These are phyloP conservation scores for Tubosaeta brunneosetosa DNA, from an alignment of 768 basidiomycete species.

Conservation along the genomic window DNA sequence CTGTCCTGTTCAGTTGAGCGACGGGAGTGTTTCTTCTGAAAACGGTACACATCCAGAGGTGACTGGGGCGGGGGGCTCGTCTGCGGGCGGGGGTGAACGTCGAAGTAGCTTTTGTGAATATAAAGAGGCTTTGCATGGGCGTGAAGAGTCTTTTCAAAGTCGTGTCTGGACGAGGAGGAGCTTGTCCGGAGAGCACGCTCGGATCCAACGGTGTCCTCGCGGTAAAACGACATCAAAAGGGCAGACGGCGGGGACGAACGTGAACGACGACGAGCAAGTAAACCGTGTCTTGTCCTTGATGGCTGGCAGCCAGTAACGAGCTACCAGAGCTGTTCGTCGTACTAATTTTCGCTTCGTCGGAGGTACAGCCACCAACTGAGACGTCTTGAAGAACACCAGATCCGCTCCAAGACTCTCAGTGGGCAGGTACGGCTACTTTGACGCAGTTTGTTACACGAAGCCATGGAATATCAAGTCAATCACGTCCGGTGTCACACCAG, in stretches of 20 bases:
- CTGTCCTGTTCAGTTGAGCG: conserved; percentile 24
- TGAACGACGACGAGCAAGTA: not conserved
- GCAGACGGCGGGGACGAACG: not conserved
- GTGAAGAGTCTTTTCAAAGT: conserved; percentile 35
- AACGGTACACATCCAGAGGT: conserved; percentile 6
- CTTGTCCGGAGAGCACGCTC: conserved; percentile 46
- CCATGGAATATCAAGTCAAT: not conserved
- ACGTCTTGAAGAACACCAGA: conserved; percentile 37
- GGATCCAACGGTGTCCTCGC: conserved; percentile 8
- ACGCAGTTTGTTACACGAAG: too few species aligned
- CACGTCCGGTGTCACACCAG: too few species aligned
- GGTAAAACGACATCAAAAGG: conserved; percentile 17
- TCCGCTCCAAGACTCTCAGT: not conserved
- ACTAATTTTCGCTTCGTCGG: not conserved
- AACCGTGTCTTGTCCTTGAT: not conserved
- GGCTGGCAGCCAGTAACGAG: not conserved
- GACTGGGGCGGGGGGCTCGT: conserved; percentile 33
- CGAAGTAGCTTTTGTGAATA: conserved; percentile 39
- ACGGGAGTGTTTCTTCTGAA: conserved; percentile 23
- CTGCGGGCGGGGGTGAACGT: conserved; percentile 42
- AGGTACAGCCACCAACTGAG: conserved; percentile 2
- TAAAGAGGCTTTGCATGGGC: conserved; percentile 13
- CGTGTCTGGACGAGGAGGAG: conserved; percentile 54
- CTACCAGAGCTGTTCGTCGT: not conserved
- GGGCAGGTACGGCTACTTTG: not conserved